Evolutionary conservation across 139 green algal genomes (phyloP).

Genomic region (Chlorella ohadii): DNA sequence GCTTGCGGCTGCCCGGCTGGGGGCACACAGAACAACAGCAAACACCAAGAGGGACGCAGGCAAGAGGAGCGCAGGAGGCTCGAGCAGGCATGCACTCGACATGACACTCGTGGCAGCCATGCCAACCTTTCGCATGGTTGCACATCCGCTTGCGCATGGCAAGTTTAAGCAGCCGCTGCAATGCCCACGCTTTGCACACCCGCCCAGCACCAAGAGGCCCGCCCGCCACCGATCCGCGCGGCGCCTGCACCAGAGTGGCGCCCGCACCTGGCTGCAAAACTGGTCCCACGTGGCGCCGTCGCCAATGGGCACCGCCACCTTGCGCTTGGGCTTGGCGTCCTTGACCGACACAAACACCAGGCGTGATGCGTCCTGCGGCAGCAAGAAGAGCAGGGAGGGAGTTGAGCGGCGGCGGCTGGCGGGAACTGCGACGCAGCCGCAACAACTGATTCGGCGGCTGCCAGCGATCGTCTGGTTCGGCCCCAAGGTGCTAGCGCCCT

Average conservation of each 20-base stretch:
- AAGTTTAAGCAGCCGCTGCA: too few relatives aligned
- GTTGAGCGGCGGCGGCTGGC: background rate
- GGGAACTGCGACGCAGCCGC: background rate
- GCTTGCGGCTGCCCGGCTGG: background rate
- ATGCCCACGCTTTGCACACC: too few relatives aligned
- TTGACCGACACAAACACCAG: constrained; percentile 87
- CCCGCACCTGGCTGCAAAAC: constrained; percentile 67
- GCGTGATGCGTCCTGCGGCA: constrained; percentile 73
- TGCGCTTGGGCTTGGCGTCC: constrained; percentile 79
- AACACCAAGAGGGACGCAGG: too few relatives aligned
- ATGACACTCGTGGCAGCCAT: too few relatives aligned
- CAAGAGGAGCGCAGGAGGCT: too few relatives aligned
- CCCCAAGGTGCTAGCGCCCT: background rate
- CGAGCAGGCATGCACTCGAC: too few relatives aligned
- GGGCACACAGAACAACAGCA: background rate
- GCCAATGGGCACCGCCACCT: constrained; percentile 84
- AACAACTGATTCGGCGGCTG: background rate
- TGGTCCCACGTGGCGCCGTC: constrained; percentile 76
- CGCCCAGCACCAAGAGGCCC: too few relatives aligned
- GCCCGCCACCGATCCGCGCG: too few relatives aligned
- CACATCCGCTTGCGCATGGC: too few relatives aligned
- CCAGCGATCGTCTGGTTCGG: too few relatives aligned
- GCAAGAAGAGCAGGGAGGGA: background rate
- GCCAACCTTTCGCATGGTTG: too few relatives aligned
- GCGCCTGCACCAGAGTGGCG: too few relatives aligned